Evolutionary conservation across 352 stramenopile genomes (phyloP), one percentile per base, ranked within the genome.

Genomic region (Globisporangium nagaii): DNA sequence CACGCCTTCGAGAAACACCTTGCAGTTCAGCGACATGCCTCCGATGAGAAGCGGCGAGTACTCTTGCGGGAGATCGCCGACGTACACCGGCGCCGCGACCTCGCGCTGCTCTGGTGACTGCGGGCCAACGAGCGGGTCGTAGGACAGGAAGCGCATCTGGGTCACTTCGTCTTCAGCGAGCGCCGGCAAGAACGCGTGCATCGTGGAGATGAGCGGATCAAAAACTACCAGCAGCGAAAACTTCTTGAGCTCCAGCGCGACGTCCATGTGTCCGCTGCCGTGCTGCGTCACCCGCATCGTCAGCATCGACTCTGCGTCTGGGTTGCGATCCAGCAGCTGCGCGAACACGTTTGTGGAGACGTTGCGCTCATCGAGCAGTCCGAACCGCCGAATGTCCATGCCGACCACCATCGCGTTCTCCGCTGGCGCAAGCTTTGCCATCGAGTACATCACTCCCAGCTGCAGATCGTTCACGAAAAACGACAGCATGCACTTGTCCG

Each of bases 191-290:
- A 87, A 90, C 19, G 71, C 63, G 39, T 88, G 65, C 59, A 73
- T 69, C 9, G 62, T 58, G 11, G 65, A 60, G 28, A 93, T 54
- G 25, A 95, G 57, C 41, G 85, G 85, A 46, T 91, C 81, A 58
- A 92, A 90, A 2, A 94, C 62, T 37, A 93, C 55, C 20, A 95
- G 35, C 25, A 93, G 35, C 25, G 81, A 86, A 37, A 92, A 84
- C 22, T 86, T 53, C 41, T 73, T 75, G 2, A 94, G 56, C 1
- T 57, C 66, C 15, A 89, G 27, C 3, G 61, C 58, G n/a, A 90
- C 28, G 54, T 87, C 70, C 45, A 84, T 69, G 47, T 89, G 71
- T 13, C 70, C 70, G 24, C 73, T 76, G 35, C 72, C 73, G 2
- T 70, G 62, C 44, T 90, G 69, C 0, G 62, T 64, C 22, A 90